Evolutionary conservation across 495 filamentous ascomycete species (phyloP).

Genomic region (Talaromyces adpressus): DNA sequence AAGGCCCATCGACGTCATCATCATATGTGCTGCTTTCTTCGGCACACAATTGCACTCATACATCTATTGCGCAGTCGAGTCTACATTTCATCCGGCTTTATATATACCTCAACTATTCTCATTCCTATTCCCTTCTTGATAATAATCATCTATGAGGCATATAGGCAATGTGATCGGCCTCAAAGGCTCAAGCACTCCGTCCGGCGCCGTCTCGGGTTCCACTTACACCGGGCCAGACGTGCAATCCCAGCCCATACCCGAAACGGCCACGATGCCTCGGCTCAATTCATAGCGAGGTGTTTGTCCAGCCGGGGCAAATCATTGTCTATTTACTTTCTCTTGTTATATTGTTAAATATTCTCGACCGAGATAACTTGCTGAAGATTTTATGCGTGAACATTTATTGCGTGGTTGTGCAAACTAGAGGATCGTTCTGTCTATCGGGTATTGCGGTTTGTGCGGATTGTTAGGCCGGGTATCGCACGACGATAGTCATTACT

Average conservation of each 20-base stretch:
- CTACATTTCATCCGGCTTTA: not conserved
- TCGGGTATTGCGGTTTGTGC: too few relatives aligned
- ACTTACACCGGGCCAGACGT: not conserved
- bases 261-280: slow-evolving; percentile 5
- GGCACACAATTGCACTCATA: not conserved
- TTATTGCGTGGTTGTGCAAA: too few relatives aligned
- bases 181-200: not conserved
- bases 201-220: not conserved
- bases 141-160: not conserved
- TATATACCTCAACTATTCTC: not conserved
- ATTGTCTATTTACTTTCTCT: not conserved
- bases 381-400: not conserved
- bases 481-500: not conserved
- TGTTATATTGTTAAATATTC: not conserved
- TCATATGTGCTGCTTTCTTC: not conserved
- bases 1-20: slow-evolving; percentile 5
- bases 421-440: not conserved
- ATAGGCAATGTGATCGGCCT: not conserved
- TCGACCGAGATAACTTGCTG: not conserved
- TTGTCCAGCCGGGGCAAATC: not conserved
- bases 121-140: not conserved
- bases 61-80: not conserved
- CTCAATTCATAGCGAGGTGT: not conserved
- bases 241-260: not conserved
- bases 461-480: not conserved